Base-by-base conservation (phyloP, 2,329 filamentous ascomycete species). In the Cucurbitaria berberidis region DNA sequence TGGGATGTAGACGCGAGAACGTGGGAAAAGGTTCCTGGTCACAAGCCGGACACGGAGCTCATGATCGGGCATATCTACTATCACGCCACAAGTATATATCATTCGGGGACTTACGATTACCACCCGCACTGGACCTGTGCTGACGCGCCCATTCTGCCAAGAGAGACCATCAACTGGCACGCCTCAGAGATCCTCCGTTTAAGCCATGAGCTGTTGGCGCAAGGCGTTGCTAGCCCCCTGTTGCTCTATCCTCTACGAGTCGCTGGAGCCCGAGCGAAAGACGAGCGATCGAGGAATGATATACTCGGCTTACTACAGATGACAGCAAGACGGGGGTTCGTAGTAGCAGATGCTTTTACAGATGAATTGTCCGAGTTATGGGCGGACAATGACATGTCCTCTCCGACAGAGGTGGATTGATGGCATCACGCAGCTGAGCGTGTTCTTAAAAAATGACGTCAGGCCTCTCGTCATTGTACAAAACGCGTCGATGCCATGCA, bases 191-290 rank as follows among this genome's bases (percentile, higher is more conserved):
- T 70, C n/a, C 56, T 70, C 26, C 48, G 40, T 3, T 8, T 63
- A 4, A 62, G 62, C 38, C 53, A 51, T 8, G 30, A 50, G 18
- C 22, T 70, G 7, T 40, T 70, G 18, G 48, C 40, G 9, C 46
- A 45, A 15, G 65, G 66, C 1, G 41, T 57, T 26, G 55, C 65
- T 9, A 66, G 67, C 2, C 36, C 68, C 1, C 29, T 69, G 3
- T 29, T 69, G 10, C 65, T 70, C 51, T 67, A 69, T 30, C 67
- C 67, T 16, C 40, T 69, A 9, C 54, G 67, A n/a, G 65, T 70
- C 7, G 65, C 65, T 8, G 67, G 67, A 15, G 67, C 66, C 1
- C 57, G 66, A 27, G 62, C 58, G 7, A 42, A 18, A 13, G 48
- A 64, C 16, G 8, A 5, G 3, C 10, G 9, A 11, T 53, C 53